phyloP scores from a whole-genome alignment of 176 grass and related monocot genomes.

The Lolium rigidum region DNA sequence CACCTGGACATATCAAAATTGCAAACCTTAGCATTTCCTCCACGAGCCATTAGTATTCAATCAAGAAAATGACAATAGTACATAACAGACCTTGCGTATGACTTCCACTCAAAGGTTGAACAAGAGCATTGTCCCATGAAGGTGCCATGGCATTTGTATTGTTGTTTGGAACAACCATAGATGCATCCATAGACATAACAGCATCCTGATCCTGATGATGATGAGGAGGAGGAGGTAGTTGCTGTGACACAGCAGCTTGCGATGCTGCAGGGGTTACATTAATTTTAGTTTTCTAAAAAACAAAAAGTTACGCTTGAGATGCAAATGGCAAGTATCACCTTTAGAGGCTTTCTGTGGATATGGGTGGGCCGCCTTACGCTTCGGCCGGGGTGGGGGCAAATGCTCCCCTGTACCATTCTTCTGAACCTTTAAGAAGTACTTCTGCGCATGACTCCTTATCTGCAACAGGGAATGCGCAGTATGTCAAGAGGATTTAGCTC shows the following conservation, averaged over 20 bases:
- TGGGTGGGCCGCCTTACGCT: conserved; percentile 95
- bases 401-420: conserved; percentile 87
- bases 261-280: conserved; percentile 36
- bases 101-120: conserved; percentile 54
- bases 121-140: conserved; percentile 50
- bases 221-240: conserved; percentile 29
- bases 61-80: not conserved
- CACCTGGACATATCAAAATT: conserved; percentile 42
- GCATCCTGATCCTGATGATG: conserved; percentile 37
- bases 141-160: conserved; percentile 33
- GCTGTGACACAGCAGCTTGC: conserved; percentile 46
- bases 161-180: conserved; percentile 37
- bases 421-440: conserved; percentile 94
- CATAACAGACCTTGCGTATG: conserved; percentile 50
- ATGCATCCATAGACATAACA: conserved; percentile 55
- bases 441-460: conserved; percentile 99
- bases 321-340: conserved; percentile 46
- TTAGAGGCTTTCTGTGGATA: conserved; percentile 98
- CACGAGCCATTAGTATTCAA: conserved; percentile 7
- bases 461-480: conserved; percentile 35
- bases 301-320: not conserved
- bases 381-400: conserved; percentile 92
- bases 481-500: not conserved
- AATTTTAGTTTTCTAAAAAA: not conserved
- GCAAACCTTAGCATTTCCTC: conserved; percentile 34